These are phyloP conservation scores for Pisolithus microcarpus DNA, from an alignment of 768 basidiomycete genomes.

Conservation along the genomic window DNA sequence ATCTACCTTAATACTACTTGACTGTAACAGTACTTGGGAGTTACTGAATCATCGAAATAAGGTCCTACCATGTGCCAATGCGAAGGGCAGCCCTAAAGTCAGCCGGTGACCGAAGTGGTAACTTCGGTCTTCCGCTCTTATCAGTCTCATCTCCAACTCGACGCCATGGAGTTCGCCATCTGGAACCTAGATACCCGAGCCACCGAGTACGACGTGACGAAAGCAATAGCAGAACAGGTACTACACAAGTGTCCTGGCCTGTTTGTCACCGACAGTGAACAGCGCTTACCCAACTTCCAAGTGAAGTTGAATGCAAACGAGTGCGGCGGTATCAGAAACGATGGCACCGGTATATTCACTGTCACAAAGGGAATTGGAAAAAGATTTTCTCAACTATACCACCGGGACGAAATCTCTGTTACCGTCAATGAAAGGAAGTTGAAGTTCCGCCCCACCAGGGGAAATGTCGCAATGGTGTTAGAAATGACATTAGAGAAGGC, in stretches of 20 bases:
- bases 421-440: conserved; percentile 36
- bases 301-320: conserved; percentile 26
- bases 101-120: too few species aligned
- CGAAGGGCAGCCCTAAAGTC: too few species aligned
- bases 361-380: conserved; percentile 28
- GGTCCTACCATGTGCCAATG: too few species aligned
- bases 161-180: too few species aligned
- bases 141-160: too few species aligned
- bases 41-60: too few species aligned
- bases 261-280: conserved; percentile 18
- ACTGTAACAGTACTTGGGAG: too few species aligned
- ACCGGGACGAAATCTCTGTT: conserved; percentile 32
- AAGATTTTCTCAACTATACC: conserved; percentile 41
- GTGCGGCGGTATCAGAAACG: conserved; percentile 46
- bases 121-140: too few species aligned
- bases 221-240: conserved; percentile 40
- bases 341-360: conserved; percentile 39
- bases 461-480: conserved; percentile 7
- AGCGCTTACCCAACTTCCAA: conserved; percentile 48
- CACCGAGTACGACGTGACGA: conserved; percentile 22
- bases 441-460: conserved; percentile 15
- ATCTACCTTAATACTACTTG: too few species aligned
- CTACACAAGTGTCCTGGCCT: conserved; percentile 39
- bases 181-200: too few species aligned
- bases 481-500: conserved; percentile 43